A percentile compares a stretch with the other conserved stretches of the same genome.
Evolutionary conservation across 2,329 filamentous ascomycete species (phyloP).

Genomic region (Phialemonium atrogriseum): DNA sequence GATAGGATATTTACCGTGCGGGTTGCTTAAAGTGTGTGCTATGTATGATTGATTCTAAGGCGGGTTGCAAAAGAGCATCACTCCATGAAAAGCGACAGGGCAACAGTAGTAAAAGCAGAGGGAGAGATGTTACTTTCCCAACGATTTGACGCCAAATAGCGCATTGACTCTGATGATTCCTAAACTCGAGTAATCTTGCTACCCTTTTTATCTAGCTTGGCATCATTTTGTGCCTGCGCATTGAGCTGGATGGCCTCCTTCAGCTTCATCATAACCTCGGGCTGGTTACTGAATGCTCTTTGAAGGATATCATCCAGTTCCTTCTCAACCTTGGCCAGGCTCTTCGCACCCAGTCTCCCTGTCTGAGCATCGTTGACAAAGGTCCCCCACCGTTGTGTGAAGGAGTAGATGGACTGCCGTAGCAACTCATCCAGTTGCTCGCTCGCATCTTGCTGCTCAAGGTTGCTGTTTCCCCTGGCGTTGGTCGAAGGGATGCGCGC

Average conservation of each 20-base stretch:
- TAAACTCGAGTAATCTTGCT: too few relatives aligned
- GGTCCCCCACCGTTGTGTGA: constrained; percentile 52
- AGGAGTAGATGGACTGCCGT: constrained; percentile 53
- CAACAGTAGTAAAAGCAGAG: too few relatives aligned
- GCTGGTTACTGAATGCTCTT: constrained; percentile 49
- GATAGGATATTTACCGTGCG: too few relatives aligned
- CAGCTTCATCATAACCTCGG: constrained; percentile 49
- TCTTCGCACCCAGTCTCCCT: constrained; percentile 39
- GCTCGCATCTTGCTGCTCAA: constrained; percentile 44
- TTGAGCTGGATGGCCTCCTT: constrained; percentile 54
- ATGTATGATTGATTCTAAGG: too few relatives aligned
- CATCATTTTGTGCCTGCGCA: constrained; percentile 38
- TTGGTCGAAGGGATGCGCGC: constrained; percentile 11
- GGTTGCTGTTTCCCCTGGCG: constrained; percentile 7
- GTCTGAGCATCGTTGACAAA: constrained; percentile 40
- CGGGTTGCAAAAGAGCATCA: too few relatives aligned
- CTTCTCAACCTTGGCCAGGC: constrained; percentile 42
- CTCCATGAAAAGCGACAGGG: too few relatives aligned
- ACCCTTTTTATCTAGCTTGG: too few relatives aligned
- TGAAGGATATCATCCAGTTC: constrained; percentile 50
- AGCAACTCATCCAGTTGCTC: constrained; percentile 57
- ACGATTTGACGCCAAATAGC: too few relatives aligned
- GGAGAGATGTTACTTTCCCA: too few relatives aligned
- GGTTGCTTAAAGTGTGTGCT: too few relatives aligned
- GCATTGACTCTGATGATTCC: too few relatives aligned